Evolutionary conservation across 2,329 filamentous ascomycete genomes (phyloP).

Genomic region (Pestalotiopsis sp.): DNA sequence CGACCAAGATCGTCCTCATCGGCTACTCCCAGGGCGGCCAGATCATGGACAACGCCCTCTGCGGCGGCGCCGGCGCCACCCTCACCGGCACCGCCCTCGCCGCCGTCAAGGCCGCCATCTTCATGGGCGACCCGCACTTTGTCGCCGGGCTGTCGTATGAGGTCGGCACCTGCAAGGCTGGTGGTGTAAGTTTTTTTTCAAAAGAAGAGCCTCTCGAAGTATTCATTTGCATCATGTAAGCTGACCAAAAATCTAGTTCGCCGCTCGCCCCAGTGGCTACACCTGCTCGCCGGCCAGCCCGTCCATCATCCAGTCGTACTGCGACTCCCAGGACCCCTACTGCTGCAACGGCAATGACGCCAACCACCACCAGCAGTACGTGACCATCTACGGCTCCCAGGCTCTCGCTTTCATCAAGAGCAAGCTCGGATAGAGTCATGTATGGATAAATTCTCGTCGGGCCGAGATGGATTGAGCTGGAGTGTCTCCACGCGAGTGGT

Average conservation of each 20-base stretch:
- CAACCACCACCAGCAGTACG: conserved; percentile 65
- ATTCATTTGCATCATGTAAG: neutral
- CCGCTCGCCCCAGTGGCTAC: conserved; percentile 60
- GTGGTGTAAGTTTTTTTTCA: conserved; percentile 52
- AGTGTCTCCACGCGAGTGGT: neutral
- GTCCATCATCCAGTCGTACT: conserved; percentile 65
- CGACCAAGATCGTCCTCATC: conserved; percentile 60
- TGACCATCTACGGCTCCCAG: conserved; percentile 61
- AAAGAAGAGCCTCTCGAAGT: fast-evolving
- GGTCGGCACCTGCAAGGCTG: conserved; percentile 61
- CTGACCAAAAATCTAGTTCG: conserved; percentile 48
- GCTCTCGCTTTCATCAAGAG: conserved; percentile 63
- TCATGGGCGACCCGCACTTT: conserved; percentile 65
- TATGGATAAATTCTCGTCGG: too few species aligned
- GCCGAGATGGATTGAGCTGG: neutral
- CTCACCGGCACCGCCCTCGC: conserved; percentile 49
- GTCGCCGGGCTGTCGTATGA: conserved; percentile 58
- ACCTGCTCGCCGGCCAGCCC: conserved; percentile 52
- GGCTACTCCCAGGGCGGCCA: conserved; percentile 68
- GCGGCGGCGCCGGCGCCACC: conserved; percentile 55
- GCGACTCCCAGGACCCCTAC: conserved; percentile 65
- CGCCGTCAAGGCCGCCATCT: conserved; percentile 62
- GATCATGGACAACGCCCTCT: conserved; percentile 65
- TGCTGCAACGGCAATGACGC: conserved; percentile 67
- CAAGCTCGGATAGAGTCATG: conserved; percentile 14